Evolutionary conservation across 2,329 filamentous ascomycete genomes (phyloP).

Genomic region (Aspergillus neotritici): DNA sequence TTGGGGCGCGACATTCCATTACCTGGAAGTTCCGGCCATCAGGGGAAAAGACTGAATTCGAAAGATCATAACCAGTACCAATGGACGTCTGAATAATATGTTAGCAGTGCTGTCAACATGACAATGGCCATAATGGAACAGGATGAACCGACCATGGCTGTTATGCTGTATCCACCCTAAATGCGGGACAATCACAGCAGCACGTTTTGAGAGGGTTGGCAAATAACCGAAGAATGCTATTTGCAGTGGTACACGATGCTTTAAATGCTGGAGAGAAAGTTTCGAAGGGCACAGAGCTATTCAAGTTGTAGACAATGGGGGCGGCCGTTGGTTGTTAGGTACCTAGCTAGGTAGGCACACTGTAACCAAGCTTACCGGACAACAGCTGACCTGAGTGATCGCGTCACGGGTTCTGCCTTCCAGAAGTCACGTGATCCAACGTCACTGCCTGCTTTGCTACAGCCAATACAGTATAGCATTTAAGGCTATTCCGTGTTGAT

Average conservation of each 20-base stretch:
- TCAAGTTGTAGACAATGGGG: too few relatives aligned
- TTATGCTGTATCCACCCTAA: neutral
- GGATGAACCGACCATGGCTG: constrained; percentile 18
- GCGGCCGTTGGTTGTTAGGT: too few relatives aligned
- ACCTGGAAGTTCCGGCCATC: constrained; percentile 99
- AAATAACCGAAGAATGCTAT: constrained; percentile 6
- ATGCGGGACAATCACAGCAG: constrained; percentile 2
- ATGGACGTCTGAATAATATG: constrained; percentile 78
- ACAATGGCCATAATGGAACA: neutral
- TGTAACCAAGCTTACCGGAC: too few relatives aligned
- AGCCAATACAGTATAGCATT: too few relatives aligned
- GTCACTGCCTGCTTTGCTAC: too few relatives aligned
- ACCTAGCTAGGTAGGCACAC: too few relatives aligned
- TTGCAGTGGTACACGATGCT: neutral
- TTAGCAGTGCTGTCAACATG: constrained; percentile 13
- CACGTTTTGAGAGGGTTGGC: neutral
- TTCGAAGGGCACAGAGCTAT: too few relatives aligned
- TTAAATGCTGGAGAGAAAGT: too few relatives aligned
- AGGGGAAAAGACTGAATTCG: constrained; percentile 98
- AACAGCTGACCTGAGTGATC: neutral
- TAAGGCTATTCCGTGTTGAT: too few relatives aligned
- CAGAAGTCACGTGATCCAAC: constrained; percentile 13
- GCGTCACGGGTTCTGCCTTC: constrained; percentile 28
- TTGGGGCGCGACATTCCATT: constrained; percentile 8
- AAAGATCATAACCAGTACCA: constrained; percentile 98